Conservation (phyloP, 345 rosid genomes). For the Camelina sativa region DNA sequence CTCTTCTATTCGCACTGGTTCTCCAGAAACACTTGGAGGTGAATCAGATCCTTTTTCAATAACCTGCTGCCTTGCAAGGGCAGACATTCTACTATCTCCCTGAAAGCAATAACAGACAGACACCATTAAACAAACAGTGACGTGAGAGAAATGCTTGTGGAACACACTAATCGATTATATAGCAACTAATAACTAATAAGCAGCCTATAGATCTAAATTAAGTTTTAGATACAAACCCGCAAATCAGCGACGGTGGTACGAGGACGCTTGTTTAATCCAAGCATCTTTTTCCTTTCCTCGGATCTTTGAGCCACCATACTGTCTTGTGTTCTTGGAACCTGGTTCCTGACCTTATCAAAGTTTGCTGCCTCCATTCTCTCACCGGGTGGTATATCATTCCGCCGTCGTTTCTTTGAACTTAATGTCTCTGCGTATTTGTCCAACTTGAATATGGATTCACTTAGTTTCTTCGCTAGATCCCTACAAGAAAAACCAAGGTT, state of each 20-base stretch:
- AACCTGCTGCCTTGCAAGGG: slow-evolving; percentile 60
- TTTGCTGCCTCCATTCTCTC: slow-evolving; percentile 68
- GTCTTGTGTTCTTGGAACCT: slow-evolving; percentile 68
- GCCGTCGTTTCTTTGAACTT: slow-evolving; percentile 75
- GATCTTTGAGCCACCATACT: slow-evolving; percentile 60
- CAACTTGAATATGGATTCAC: slow-evolving; percentile 69
- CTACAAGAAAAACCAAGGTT: slow-evolving; percentile 50
- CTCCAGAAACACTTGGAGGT: slow-evolving; percentile 60
- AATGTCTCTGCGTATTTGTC: slow-evolving; percentile 72
- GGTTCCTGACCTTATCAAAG: slow-evolving; percentile 65
- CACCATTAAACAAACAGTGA: slow-evolving; percentile 31
- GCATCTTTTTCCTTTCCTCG: slow-evolving; percentile 75
- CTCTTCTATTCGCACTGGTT: slow-evolving; percentile 62
- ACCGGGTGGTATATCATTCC: slow-evolving; percentile 57
- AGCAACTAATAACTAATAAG: background rate
- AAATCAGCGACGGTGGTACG: slow-evolving; percentile 68
- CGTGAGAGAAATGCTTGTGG: slow-evolving; percentile 19
- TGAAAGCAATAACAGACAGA: slow-evolving; percentile 38
- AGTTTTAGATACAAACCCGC: slow-evolving; percentile 68
- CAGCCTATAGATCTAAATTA: slow-evolving; percentile 25
- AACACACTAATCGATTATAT: slow-evolving; percentile 11
- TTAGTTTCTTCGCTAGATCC: slow-evolving; percentile 69
- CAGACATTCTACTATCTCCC: slow-evolving; percentile 61
- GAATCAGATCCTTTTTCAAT: slow-evolving; percentile 70
- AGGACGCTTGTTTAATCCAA: slow-evolving; percentile 78